Conservation (phyloP, 2,329 filamentous ascomycete genomes). For the Emergomyces africanus region DNA sequence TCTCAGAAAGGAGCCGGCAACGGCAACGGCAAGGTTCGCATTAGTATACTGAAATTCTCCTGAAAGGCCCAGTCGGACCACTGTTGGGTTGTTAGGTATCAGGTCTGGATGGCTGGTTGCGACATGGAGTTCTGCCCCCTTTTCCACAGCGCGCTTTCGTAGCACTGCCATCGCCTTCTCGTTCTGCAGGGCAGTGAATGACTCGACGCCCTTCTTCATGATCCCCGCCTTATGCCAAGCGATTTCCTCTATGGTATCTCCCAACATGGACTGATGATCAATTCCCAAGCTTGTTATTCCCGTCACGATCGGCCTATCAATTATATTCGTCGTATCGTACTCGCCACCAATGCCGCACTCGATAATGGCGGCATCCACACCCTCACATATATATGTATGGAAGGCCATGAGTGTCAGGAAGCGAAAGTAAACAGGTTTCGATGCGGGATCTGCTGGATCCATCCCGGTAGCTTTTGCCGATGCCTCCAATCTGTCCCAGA, state of each 20-base stretch:
- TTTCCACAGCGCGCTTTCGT: conserved; percentile 41
- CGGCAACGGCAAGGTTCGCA: conserved; percentile 46
- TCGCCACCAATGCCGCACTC: conserved; percentile 94
- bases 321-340: conserved; percentile 82
- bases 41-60: conserved; percentile 53
- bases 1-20: conserved; percentile 29
- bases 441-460: conserved; percentile 38
- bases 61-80: conserved; percentile 44
- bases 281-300: conserved; percentile 73
- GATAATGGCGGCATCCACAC: conserved; percentile 65
- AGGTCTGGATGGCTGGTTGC: conserved; percentile 37
- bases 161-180: conserved; percentile 44
- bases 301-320: conserved; percentile 55
- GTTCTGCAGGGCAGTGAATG: conserved; percentile 50
- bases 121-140: conserved; percentile 35
- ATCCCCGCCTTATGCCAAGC: conserved; percentile 90
- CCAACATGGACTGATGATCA: conserved; percentile 72
- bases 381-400: conserved; percentile 65
- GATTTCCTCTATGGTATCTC: conserved; percentile 65
- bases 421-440: conserved; percentile 85
- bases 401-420: conserved; percentile 82
- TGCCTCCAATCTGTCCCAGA: conserved; percentile 58
- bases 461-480: conserved; percentile 40
- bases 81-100: conserved; percentile 23
- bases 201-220: conserved; percentile 54